phyloP scores from a whole-genome alignment of 495 filamentous ascomycete species.

The Neurospora pannonica region DNA sequence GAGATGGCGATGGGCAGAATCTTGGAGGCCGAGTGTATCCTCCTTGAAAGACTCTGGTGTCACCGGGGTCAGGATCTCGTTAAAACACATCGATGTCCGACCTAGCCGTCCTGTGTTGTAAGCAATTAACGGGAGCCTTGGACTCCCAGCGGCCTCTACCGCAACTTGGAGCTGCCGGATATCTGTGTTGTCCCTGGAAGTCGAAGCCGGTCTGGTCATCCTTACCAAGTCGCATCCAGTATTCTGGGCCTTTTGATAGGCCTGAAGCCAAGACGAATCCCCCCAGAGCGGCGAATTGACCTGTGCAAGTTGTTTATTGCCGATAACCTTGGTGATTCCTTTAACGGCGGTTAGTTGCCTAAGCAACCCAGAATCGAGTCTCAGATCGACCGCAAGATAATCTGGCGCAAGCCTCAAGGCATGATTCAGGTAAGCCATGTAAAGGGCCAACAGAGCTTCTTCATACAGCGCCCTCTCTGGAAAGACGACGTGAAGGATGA shows the following conservation, averaged over 20 bases:
- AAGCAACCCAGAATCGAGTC: slow-evolving; percentile 36
- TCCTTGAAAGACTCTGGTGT: slow-evolving; percentile 43
- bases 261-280: slow-evolving; percentile 39
- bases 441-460: slow-evolving; percentile 30
- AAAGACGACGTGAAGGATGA: slow-evolving; percentile 53
- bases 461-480: slow-evolving; percentile 20
- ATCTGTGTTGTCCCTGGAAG: slow-evolving; percentile 48
- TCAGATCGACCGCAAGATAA: slow-evolving; percentile 55
- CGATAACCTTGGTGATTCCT: slow-evolving; percentile 59
- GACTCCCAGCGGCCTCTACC: slow-evolving; percentile 30
- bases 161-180: slow-evolving; percentile 43
- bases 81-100: slow-evolving; percentile 56
- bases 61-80: slow-evolving; percentile 56
- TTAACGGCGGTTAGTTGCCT: slow-evolving; percentile 39
- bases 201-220: slow-evolving; percentile 44
- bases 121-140: slow-evolving; percentile 48
- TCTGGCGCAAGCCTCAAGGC: slow-evolving; percentile 57
- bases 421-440: slow-evolving; percentile 49
- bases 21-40: slow-evolving; percentile 5
- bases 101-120: slow-evolving; percentile 59
- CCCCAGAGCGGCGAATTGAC: slow-evolving; percentile 44
- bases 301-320: slow-evolving; percentile 37
- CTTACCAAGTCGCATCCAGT: slow-evolving; percentile 56
- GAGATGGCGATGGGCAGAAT: slow-evolving; percentile 1
- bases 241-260: slow-evolving; percentile 46